A percentile compares a stretch with the other conserved stretches of the same genome.
These are phyloP conservation scores for Lipomyces yamadae DNA, from an alignment of 805 yeast species.

Conservation along the genomic window DNA sequence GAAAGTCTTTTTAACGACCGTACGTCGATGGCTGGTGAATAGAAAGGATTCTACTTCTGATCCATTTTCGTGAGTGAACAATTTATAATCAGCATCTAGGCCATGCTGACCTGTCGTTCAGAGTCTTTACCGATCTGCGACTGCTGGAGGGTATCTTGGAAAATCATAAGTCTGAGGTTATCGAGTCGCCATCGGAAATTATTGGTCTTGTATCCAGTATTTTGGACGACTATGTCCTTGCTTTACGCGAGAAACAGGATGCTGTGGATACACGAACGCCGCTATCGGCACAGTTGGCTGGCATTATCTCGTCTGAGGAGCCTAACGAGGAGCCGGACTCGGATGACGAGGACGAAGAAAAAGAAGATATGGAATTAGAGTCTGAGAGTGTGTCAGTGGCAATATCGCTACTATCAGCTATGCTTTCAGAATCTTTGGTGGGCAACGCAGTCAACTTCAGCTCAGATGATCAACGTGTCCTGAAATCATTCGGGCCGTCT, in stretches of 20 bases:
- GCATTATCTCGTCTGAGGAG: conserved; percentile 8
- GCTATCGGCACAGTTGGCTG: conserved; percentile 21
- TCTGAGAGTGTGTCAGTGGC: conserved; percentile 45
- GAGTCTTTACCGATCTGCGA: conserved; percentile 62
- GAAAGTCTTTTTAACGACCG: conserved; percentile 54
- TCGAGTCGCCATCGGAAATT: conserved; percentile 62
- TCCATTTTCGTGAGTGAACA: conserved; percentile 30
- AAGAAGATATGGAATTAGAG: conserved; percentile 39
- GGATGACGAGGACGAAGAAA: conserved; percentile 43
- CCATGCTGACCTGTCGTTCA: conserved; percentile 40
- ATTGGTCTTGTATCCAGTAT: conserved; percentile 56
- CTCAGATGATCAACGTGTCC: conserved; percentile 27
- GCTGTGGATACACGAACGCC: conserved; percentile 49
- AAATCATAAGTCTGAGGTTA: conserved; percentile 60
- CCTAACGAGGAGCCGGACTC: conserved; percentile 40
- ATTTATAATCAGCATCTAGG: background rate
- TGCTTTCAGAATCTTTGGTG: conserved; percentile 41
- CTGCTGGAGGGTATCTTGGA: conserved; percentile 66
- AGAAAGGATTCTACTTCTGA: conserved; percentile 20
- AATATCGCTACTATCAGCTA: conserved; percentile 43
- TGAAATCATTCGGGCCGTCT: conserved; percentile 26
- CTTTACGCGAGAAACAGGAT: conserved; percentile 43
- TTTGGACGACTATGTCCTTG: conserved; percentile 44
- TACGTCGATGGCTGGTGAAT: conserved; percentile 64
- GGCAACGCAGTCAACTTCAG: conserved; percentile 9